Percentiles rank a stretch among this genome's conserved stretches.
phyloP scores from a whole-genome alignment of 306 rosid genomes.

The Luffa aegyptiaca region DNA sequence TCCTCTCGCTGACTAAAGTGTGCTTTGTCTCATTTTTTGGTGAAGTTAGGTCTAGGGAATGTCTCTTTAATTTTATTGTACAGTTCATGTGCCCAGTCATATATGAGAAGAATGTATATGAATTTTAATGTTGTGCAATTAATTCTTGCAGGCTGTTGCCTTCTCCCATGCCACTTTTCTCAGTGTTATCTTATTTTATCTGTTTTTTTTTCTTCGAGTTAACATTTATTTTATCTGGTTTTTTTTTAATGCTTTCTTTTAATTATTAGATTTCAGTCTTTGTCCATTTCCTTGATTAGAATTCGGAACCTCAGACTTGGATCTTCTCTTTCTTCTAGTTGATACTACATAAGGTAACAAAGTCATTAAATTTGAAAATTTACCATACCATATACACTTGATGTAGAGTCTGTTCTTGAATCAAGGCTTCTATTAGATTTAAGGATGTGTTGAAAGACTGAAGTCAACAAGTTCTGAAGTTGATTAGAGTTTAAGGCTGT shows the following conservation, averaged over 20 bases:
- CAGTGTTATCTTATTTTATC: conserved; percentile 13
- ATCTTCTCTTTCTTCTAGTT: neutral
- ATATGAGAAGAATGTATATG: conserved; percentile 45
- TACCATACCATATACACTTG: neutral
- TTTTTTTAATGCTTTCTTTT: neutral
- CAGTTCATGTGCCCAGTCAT: conserved; percentile 41
- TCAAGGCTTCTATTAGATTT: neutral
- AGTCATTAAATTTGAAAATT: neutral
- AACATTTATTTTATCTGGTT: neutral
- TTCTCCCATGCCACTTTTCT: conserved; percentile 9
- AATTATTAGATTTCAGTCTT: neutral
- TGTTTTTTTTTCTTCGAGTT: neutral
- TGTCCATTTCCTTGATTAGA: neutral
- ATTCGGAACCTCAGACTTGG: neutral
- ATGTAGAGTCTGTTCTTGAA: neutral
- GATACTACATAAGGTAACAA: neutral
- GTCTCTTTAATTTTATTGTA: conserved; percentile 38
- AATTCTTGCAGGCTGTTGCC: conserved; percentile 24
- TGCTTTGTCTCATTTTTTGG: conserved; percentile 44
- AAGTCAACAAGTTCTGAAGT: neutral
- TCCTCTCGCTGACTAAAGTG: conserved; percentile 48
- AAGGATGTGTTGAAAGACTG: neutral
- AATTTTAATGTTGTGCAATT: conserved; percentile 43
- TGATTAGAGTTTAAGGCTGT: neutral
- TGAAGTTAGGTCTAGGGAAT: conserved; percentile 63